Conservation (phyloP, 371 early-diverging fungal genomes). For the Entomophthora muscae region DNA sequence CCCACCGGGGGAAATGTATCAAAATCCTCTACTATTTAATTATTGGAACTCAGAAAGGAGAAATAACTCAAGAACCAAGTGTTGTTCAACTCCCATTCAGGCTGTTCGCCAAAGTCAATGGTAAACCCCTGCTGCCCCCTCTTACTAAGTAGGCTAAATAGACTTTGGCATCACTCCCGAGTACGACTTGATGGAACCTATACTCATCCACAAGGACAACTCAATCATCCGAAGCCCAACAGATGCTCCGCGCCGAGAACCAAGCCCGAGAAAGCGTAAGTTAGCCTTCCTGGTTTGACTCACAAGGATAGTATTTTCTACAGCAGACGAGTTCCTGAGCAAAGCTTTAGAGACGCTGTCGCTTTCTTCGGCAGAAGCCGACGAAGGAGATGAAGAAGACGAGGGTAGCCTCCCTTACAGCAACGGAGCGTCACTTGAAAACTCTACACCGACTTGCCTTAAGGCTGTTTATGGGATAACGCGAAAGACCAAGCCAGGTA, state of each 20-base stretch:
- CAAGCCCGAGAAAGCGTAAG: neutral
- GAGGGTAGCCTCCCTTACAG: neutral
- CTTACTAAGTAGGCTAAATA: no score
- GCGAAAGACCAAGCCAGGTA: neutral
- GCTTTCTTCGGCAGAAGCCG: neutral
- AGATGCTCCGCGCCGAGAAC: neutral
- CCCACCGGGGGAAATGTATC: neutral
- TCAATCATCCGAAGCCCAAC: neutral
- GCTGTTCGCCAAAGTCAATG: neutral
- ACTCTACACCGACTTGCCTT: neutral
- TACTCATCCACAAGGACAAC: neutral
- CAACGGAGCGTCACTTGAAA: neutral
- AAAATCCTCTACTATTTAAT: slow-evolving; percentile 5
- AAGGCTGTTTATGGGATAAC: neutral
- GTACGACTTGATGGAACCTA: neutral
- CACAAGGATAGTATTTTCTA: neutral
- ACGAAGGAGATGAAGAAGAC: neutral
- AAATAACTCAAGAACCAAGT: neutral
- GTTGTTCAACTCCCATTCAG: slow-evolving; percentile 1
- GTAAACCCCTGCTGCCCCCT: neutral
- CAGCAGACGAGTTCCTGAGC: neutral
- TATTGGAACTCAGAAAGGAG: neutral
- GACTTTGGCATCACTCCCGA: neutral
- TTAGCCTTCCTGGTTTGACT: neutral
- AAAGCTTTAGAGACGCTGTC: neutral